phyloP scores from a whole-genome alignment of 169 alveolate species.

The Cryptosporidium felis region DNA sequence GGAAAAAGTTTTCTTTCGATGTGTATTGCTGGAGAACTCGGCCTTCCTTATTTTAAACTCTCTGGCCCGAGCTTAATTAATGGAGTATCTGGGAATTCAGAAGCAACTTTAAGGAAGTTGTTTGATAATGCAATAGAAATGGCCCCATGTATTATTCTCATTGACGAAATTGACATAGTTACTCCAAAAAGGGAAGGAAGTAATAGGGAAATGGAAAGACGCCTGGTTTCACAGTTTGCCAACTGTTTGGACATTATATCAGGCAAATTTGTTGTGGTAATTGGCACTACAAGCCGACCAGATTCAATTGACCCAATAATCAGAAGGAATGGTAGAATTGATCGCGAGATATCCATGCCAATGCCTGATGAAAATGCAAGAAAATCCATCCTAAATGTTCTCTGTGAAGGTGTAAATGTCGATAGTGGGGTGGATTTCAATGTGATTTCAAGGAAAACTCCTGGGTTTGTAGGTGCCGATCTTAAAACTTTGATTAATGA shows the following conservation, averaged over 20 bases:
- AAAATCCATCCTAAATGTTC: slow-evolving; percentile 72
- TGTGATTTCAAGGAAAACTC: slow-evolving; percentile 77
- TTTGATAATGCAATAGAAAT: slow-evolving; percentile 86
- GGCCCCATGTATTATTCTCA: slow-evolving; percentile 85
- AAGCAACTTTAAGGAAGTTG: slow-evolving; percentile 86
- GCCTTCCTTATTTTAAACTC: slow-evolving; percentile 72
- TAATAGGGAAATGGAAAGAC: slow-evolving; percentile 91
- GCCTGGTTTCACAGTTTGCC: slow-evolving; percentile 93
- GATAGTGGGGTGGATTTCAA: slow-evolving; percentile 72
- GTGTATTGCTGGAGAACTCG: slow-evolving; percentile 90
- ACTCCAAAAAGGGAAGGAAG: slow-evolving; percentile 89
- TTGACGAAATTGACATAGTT: slow-evolving; percentile 83
- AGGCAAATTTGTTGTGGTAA: slow-evolving; percentile 81
- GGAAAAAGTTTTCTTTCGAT: slow-evolving; percentile 96
- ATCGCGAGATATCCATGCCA: slow-evolving; percentile 84
- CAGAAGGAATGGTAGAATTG: slow-evolving; percentile 90
- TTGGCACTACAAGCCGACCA: slow-evolving; percentile 88
- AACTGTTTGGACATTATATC: slow-evolving; percentile 89
- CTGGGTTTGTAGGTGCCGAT: slow-evolving; percentile 95
- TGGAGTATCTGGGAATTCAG: slow-evolving; percentile 95
- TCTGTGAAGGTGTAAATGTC: slow-evolving; percentile 77
- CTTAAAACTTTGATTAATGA: slow-evolving; percentile 86
- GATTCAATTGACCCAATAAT: slow-evolving; percentile 86
- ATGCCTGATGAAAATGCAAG: slow-evolving; percentile 86
- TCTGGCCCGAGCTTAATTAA: slow-evolving; percentile 81